Evolutionary conservation across 164 flowering plant genomes (phyloP).

Genomic region (Paratinospora sagittata): DNA sequence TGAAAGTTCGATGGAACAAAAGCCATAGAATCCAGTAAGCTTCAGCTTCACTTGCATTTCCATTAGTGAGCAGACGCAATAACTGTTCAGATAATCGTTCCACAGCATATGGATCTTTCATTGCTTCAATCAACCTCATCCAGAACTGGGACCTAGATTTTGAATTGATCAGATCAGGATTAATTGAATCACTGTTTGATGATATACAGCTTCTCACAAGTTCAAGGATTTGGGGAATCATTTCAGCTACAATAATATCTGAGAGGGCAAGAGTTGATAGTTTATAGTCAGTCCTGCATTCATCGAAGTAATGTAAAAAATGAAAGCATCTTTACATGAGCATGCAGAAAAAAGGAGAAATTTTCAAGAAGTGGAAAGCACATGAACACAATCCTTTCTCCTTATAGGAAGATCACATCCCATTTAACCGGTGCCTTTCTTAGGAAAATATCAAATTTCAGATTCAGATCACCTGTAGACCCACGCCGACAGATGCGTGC

Average conservation of each 20-base stretch:
- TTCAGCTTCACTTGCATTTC: slow-evolving; percentile 53
- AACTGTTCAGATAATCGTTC: slow-evolving; percentile 80
- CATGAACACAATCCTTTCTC: neutral
- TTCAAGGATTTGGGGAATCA: slow-evolving; percentile 46
- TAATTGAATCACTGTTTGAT: slow-evolving; percentile 21
- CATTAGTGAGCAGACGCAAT: slow-evolving; percentile 50
- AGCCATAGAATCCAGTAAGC: slow-evolving; percentile 87
- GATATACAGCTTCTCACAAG: slow-evolving; percentile 41
- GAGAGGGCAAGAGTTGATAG: slow-evolving; percentile 18
- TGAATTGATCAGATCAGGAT: slow-evolving; percentile 34
- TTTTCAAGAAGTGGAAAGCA: neutral
- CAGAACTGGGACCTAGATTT: slow-evolving; percentile 46
- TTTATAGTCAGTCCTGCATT: slow-evolving; percentile 4
- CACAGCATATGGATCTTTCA: slow-evolving; percentile 66
- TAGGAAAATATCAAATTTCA: neutral
- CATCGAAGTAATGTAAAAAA: neutral
- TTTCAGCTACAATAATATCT: slow-evolving; percentile 64
- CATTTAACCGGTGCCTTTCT: too few relatives aligned
- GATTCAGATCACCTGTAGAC: slow-evolving; percentile 60
- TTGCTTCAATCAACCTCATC: slow-evolving; percentile 60
- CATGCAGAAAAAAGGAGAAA: neutral
- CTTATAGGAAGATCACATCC: too few relatives aligned
- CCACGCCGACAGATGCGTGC: slow-evolving; percentile 94
- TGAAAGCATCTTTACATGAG: neutral
- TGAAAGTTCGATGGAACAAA: slow-evolving; percentile 41